Conservation (phyloP, 1,284 basidiomycete species). For the Moesziomyces aphidis region DNA sequence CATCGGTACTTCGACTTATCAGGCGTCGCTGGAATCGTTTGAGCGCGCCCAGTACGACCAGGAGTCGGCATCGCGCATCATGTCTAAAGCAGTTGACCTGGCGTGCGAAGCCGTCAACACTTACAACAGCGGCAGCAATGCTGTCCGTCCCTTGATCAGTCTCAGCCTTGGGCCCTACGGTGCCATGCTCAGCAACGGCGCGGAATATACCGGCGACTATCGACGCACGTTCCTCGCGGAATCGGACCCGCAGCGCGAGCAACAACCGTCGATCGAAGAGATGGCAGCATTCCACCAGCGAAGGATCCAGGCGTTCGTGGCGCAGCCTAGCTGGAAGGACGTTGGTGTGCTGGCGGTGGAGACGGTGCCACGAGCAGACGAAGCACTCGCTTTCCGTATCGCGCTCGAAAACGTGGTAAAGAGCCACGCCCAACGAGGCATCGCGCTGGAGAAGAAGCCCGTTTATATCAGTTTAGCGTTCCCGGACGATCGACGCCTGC, state of each 20-base stretch:
- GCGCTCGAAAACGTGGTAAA: conserved; percentile 43
- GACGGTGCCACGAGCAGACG: conserved; percentile 59
- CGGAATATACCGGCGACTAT: conserved; percentile 62
- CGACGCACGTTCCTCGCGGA: conserved; percentile 31
- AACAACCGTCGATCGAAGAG: conserved; percentile 38
- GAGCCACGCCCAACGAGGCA: conserved; percentile 19
- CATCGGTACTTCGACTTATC: conserved; percentile 59
- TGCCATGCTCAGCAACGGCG: conserved; percentile 54
- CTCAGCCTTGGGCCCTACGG: conserved; percentile 61
- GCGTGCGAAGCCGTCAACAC: conserved; percentile 44
- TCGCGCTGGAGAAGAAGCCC: conserved; percentile 37
- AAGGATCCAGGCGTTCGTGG: conserved; percentile 40
- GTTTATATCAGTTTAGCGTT: conserved; percentile 55
- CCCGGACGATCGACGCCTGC: conserved; percentile 43
- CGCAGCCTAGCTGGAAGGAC: conserved; percentile 33
- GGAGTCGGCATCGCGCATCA: conserved; percentile 40
- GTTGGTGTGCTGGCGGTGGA: conserved; percentile 60
- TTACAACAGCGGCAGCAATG: conserved; percentile 7
- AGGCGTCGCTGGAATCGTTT: conserved; percentile 54
- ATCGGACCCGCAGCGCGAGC: conserved; percentile 23
- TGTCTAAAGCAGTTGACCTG: conserved; percentile 50
- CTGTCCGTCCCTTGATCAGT: conserved; percentile 33
- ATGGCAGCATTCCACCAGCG: conserved; percentile 54
- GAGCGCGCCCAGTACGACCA: conserved; percentile 36
- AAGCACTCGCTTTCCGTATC: conserved; percentile 52